These are phyloP conservation scores for Hyaloscypha variabilis DNA, from an alignment of 495 filamentous ascomycete species.

Conservation along the genomic window DNA sequence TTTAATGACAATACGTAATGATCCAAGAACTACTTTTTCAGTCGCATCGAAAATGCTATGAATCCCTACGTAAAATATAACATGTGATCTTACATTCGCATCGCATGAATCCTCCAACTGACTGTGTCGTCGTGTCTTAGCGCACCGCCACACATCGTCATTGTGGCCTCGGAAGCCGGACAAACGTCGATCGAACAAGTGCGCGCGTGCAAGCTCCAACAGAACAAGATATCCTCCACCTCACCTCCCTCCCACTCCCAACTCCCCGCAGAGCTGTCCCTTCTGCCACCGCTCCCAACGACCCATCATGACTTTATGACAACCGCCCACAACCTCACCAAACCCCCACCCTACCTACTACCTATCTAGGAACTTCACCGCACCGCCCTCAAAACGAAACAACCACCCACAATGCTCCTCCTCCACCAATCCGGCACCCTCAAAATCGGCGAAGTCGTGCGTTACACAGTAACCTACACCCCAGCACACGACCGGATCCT, in stretches of 20 bases:
- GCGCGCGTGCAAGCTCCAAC: slow-evolving; percentile 7
- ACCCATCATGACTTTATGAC: slow-evolving; percentile 13
- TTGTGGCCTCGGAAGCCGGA: slow-evolving; percentile 13
- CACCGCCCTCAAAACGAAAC: not conserved
- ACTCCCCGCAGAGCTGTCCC: not conserved
- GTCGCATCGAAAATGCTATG: too few species aligned
- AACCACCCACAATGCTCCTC: slow-evolving; percentile 70
- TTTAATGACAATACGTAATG: not conserved
- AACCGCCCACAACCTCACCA: not conserved
- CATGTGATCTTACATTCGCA: too few species aligned
- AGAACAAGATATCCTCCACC: not conserved
- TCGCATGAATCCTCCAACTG: not conserved
- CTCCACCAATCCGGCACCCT: slow-evolving; percentile 86
- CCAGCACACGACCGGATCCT: slow-evolving; percentile 86
- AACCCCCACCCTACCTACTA: not conserved
- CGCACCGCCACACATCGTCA: slow-evolving; percentile 26
- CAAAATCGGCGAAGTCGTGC: slow-evolving; percentile 89
- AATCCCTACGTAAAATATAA: too few species aligned
- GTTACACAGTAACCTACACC: slow-evolving; percentile 91
- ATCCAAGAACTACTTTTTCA: not conserved
- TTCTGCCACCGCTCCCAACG: not conserved
- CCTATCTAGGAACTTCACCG: not conserved
- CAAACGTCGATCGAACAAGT: not conserved
- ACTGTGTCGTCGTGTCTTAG: not conserved
- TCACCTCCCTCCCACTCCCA: not conserved